These are phyloP conservation scores for Apiospora marii DNA, from an alignment of 2,329 filamentous ascomycete genomes.

Conservation along the genomic window DNA sequence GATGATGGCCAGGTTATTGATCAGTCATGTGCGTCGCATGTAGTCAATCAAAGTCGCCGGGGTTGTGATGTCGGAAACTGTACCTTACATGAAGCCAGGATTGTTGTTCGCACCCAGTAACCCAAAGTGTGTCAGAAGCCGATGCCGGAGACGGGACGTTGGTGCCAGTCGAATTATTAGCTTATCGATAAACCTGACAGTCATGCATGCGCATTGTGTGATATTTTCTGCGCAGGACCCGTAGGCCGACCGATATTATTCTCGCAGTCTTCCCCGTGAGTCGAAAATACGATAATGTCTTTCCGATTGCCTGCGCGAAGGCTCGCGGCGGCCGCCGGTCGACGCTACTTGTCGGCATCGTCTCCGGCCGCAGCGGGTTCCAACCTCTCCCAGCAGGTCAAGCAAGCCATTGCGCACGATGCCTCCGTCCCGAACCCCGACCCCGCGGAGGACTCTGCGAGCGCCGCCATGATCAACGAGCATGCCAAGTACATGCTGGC, in stretches of 20 bases:
- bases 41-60: background rate
- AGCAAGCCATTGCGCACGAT: slow-evolving; percentile 38
- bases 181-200: slow-evolving; percentile 10
- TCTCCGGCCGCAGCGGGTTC: slow-evolving; percentile 34
- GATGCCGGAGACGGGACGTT: slow-evolving; percentile 10
- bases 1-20: background rate
- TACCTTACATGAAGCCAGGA: background rate
- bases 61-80: background rate
- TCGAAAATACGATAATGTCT: slow-evolving; percentile 33
- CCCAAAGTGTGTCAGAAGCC: slow-evolving; percentile 16
- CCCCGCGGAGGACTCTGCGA: slow-evolving; percentile 49
- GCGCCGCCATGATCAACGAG: slow-evolving; percentile 75
- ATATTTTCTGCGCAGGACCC: background rate
- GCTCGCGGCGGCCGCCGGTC: slow-evolving; percentile 30
- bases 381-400: slow-evolving; percentile 36
- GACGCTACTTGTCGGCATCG: slow-evolving; percentile 37
- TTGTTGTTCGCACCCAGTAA: background rate
- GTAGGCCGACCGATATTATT: background rate
- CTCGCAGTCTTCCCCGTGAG: slow-evolving; percentile 8
- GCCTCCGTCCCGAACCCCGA: slow-evolving; percentile 43
- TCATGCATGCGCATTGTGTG: slow-evolving; percentile 9
- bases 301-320: slow-evolving; percentile 36
- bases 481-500: slow-evolving; percentile 91
- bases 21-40: background rate
- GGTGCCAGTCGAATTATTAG: background rate